These are phyloP conservation scores for Penicillium flavigenum DNA, from an alignment of 495 filamentous ascomycete genomes.

Conservation along the genomic window DNA sequence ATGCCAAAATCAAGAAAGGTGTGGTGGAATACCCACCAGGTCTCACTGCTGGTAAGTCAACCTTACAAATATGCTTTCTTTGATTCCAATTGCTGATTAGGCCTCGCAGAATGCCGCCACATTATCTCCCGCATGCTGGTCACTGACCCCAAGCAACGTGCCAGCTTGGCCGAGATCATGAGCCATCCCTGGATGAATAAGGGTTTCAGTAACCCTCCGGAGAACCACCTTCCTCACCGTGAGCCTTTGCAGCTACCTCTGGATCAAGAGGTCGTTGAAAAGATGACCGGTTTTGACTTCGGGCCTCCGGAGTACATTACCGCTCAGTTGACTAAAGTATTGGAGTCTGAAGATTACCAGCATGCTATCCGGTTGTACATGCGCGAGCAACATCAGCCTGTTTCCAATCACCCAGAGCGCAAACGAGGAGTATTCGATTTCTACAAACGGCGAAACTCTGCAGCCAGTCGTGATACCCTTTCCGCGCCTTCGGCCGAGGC, in stretches of 20 bases:
- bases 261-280: slow-evolving; percentile 76
- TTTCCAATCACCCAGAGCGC: slow-evolving; percentile 71
- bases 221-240: slow-evolving; percentile 82
- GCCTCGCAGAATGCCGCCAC: slow-evolving; percentile 75
- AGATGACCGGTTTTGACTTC: slow-evolving; percentile 99
- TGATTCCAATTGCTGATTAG: not conserved
- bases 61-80: not conserved
- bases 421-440: slow-evolving; percentile 94
- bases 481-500: slow-evolving; percentile 82
- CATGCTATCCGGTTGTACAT: slow-evolving; percentile 67
- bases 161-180: slow-evolving; percentile 88
- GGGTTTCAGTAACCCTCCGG: slow-evolving; percentile 78
- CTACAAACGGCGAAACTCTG: slow-evolving; percentile 89
- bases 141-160: slow-evolving; percentile 85
- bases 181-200: slow-evolving; percentile 98
- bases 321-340: slow-evolving; percentile 73
- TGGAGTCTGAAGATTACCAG: slow-evolving; percentile 92
- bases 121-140: slow-evolving; percentile 96
- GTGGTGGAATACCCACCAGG: slow-evolving; percentile 93
- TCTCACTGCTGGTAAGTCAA: slow-evolving; percentile 74
- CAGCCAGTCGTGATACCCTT: slow-evolving; percentile 81
- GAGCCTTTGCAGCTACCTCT: slow-evolving; percentile 84
- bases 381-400: slow-evolving; percentile 59
- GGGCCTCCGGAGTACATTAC: slow-evolving; percentile 80
- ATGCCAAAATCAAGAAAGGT: slow-evolving; percentile 99